Conservation (phyloP, 352 stramenopile genomes). For the Plasmopara halstedii region DNA sequence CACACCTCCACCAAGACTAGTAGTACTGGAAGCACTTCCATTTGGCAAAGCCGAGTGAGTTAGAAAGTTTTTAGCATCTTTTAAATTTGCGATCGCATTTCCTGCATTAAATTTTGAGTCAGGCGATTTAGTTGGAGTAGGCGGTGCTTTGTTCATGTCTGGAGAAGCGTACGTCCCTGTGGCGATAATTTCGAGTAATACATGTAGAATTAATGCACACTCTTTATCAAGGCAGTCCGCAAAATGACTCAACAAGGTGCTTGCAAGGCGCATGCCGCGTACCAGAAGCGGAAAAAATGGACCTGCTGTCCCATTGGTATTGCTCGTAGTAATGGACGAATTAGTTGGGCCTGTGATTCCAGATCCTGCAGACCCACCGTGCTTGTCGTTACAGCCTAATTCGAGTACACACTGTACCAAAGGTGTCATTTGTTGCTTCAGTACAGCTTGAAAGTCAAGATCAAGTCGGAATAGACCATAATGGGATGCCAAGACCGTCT, state of each 20-base stretch:
- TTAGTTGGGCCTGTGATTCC: slow-evolving; percentile 24
- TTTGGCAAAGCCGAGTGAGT: slow-evolving; percentile 30
- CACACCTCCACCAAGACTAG: slow-evolving; percentile 12
- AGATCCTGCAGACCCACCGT: slow-evolving; percentile 21
- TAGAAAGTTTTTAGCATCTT: slow-evolving; percentile 63
- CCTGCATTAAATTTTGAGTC: slow-evolving; percentile 31
- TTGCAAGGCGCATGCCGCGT: slow-evolving; percentile 74
- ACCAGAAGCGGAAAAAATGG: slow-evolving; percentile 78
- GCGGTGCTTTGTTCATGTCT: slow-evolving; percentile 43
- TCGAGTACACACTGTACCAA: slow-evolving; percentile 68
- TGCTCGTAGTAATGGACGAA: slow-evolving; percentile 32
- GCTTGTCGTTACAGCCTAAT: slow-evolving; percentile 48
- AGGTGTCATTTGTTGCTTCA: slow-evolving; percentile 77
- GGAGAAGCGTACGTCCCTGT: slow-evolving; percentile 60
- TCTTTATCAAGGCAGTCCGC: slow-evolving; percentile 55
- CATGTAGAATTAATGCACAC: slow-evolving; percentile 52
- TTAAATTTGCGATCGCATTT: slow-evolving; percentile 33
- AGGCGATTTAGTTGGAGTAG: slow-evolving; percentile 37
- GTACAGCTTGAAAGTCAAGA: slow-evolving; percentile 59
- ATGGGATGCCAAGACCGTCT: slow-evolving; percentile 65
- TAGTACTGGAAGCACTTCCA: slow-evolving; percentile 10
- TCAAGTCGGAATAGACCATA: slow-evolving; percentile 58
- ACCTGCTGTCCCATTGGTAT: slow-evolving; percentile 13
- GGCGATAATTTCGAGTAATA: slow-evolving; percentile 69
- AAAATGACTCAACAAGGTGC: slow-evolving; percentile 71